phyloP scores from a whole-genome alignment of 805 yeast species.

The Candida sakaeoensis region DNA sequence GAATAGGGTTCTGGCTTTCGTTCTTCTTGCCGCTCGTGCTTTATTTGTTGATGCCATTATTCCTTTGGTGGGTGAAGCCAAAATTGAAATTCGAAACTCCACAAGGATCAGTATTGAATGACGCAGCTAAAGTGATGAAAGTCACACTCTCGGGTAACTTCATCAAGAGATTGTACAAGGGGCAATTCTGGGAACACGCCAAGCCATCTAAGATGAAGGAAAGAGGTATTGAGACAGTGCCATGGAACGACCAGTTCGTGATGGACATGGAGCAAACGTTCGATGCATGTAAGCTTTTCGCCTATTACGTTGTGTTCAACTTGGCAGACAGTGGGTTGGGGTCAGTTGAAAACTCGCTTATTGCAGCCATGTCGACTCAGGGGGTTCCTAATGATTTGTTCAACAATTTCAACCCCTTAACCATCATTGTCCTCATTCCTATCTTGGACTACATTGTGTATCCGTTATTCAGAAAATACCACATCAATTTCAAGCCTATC shows the following conservation, averaged over 20 bases:
- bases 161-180: slow-evolving; percentile 35
- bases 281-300: slow-evolving; percentile 43
- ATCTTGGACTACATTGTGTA: slow-evolving; percentile 46
- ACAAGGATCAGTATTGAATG: slow-evolving; percentile 46
- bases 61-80: slow-evolving; percentile 25
- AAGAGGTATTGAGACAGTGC: slow-evolving; percentile 38
- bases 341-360: slow-evolving; percentile 47
- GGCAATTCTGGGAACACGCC: slow-evolving; percentile 48
- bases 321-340: slow-evolving; percentile 50
- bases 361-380: slow-evolving; percentile 49
- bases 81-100: slow-evolving; percentile 31
- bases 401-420: slow-evolving; percentile 51
- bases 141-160: slow-evolving; percentile 43
- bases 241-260: slow-evolving; percentile 47
- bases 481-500: slow-evolving; percentile 41
- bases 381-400: slow-evolving; percentile 58
- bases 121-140: slow-evolving; percentile 36
- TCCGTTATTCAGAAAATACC: slow-evolving; percentile 41
- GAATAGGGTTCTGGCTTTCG: slow-evolving; percentile 54
- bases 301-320: slow-evolving; percentile 36
- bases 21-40: slow-evolving; percentile 43
- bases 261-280: slow-evolving; percentile 42
- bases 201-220: slow-evolving; percentile 41
- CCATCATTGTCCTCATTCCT: slow-evolving; percentile 51
- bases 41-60: slow-evolving; percentile 28